Percentiles rank a stretch among this genome's conserved stretches.
Evolutionary conservation across 495 filamentous ascomycete genomes (phyloP).

Genomic region (Penicillium atrosanguineum): DNA sequence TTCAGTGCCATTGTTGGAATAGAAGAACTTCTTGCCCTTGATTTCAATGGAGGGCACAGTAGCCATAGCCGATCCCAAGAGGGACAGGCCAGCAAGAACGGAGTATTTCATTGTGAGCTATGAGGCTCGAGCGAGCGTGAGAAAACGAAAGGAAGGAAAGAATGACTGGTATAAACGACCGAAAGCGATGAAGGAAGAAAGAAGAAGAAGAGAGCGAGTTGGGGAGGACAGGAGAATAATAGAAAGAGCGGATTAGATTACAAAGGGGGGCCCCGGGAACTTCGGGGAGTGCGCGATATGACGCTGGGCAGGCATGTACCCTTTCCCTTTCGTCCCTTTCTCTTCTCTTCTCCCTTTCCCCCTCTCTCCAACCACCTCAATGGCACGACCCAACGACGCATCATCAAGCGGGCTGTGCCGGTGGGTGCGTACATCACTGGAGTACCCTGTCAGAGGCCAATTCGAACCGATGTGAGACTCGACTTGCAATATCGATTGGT

Average conservation of each 20-base stretch:
- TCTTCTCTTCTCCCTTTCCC: too few relatives aligned
- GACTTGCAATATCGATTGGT: background rate
- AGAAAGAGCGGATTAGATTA: slow-evolving; percentile 9
- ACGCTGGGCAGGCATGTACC: background rate
- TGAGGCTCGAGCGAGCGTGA: slow-evolving; percentile 11
- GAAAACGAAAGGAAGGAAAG: slow-evolving; percentile 11
- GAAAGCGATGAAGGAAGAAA: slow-evolving; percentile 5
- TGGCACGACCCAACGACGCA: slow-evolving; percentile 10
- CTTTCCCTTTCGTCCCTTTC: background rate
- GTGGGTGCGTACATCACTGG: slow-evolving; percentile 16
- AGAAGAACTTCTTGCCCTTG: slow-evolving; percentile 66
- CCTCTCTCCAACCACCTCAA: background rate
- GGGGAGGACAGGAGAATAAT: slow-evolving; percentile 16
- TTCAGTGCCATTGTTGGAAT: slow-evolving; percentile 71
- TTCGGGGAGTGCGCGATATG: background rate
- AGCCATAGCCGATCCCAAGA: slow-evolving; percentile 55
- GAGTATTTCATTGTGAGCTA: slow-evolving; percentile 44
- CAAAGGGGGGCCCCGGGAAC: background rate
- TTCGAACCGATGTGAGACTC: background rate
- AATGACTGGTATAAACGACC: slow-evolving; percentile 9
- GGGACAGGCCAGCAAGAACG: slow-evolving; percentile 46
- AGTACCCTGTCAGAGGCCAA: background rate
- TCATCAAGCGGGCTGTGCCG: slow-evolving; percentile 25
- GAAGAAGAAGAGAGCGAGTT: slow-evolving; percentile 2
- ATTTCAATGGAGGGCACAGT: slow-evolving; percentile 64